Conservation (phyloP, 2,329 filamentous ascomycete species). For the Pseudocercospora macadamiae region DNA sequence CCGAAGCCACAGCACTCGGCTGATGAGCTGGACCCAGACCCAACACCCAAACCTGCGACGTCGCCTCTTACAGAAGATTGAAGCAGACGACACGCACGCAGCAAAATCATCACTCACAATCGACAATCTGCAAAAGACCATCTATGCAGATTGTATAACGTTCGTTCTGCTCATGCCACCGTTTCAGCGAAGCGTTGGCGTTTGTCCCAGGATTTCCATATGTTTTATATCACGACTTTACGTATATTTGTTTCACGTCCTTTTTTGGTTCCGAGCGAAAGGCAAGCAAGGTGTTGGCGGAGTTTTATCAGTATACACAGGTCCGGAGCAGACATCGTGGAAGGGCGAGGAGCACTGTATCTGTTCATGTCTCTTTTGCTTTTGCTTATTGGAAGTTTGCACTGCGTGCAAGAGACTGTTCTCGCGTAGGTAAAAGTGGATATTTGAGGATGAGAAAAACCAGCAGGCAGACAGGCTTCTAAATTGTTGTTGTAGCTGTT, state of each 20-base stretch:
- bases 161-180: not conserved
- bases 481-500: not conserved
- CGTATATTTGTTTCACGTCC: conserved; percentile 21
- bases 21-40: too few species aligned
- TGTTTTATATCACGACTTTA: conserved; percentile 23
- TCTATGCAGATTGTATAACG: conserved; percentile 11
- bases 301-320: conserved; percentile 16
- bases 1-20: too few species aligned
- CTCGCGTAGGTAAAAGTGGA: not conserved
- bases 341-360: too few species aligned
- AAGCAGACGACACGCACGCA: not conserved
- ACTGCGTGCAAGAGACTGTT: too few species aligned
- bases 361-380: too few species aligned
- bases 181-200: not conserved
- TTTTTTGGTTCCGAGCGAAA: conserved; percentile 5
- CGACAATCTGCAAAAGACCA: conserved; percentile 6
- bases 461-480: not conserved
- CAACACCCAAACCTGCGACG: conserved; percentile 37
- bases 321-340: not conserved
- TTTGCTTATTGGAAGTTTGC: not conserved
- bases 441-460: not conserved
- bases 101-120: not conserved
- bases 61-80: conserved; percentile 23
- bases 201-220: conserved; percentile 15
- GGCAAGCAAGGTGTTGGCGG: conserved; percentile 37